Conservation (phyloP, 805 yeast species). For the Candida koratica region DNA sequence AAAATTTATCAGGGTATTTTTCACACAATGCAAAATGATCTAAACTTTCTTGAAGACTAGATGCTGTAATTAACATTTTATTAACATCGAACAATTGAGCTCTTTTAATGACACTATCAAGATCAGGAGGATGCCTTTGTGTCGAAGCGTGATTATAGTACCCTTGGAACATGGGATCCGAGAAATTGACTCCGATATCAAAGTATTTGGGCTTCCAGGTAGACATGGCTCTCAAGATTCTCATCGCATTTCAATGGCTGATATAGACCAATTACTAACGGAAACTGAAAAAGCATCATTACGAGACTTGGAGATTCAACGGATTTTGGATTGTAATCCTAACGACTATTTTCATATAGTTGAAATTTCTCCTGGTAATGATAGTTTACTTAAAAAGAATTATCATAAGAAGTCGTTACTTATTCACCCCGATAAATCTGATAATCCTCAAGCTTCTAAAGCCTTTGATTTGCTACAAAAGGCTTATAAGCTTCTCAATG, state of each 20-base stretch:
- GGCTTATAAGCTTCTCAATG: neutral
- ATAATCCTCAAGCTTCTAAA: constrained; percentile 52
- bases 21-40: constrained; percentile 57
- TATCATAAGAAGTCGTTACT: constrained; percentile 58
- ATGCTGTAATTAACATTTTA: constrained; percentile 78
- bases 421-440: constrained; percentile 66
- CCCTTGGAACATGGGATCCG: constrained; percentile 88
- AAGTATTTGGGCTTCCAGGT: constrained; percentile 30
- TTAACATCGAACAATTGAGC: constrained; percentile 65
- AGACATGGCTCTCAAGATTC: constrained; percentile 1
- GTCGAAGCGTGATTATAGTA: constrained; percentile 56
- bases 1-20: constrained; percentile 27
- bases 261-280: constrained; percentile 11
- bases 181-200: constrained; percentile 65
- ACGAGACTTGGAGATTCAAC: constrained; percentile 50
- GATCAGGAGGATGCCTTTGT: constrained; percentile 63
- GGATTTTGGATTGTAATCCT: constrained; percentile 46
- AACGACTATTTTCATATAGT: constrained; percentile 55
- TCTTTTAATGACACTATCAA: constrained; percentile 57
- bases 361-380: constrained; percentile 28
- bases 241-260: constrained; percentile 3
- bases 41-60: constrained; percentile 63
- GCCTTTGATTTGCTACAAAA: constrained; percentile 54
- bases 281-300: constrained; percentile 23
- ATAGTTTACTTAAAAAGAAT: constrained; percentile 43